Evolutionary conservation across 768 basidiomycete genomes (phyloP).

Genomic region (Lactarius quietus): DNA sequence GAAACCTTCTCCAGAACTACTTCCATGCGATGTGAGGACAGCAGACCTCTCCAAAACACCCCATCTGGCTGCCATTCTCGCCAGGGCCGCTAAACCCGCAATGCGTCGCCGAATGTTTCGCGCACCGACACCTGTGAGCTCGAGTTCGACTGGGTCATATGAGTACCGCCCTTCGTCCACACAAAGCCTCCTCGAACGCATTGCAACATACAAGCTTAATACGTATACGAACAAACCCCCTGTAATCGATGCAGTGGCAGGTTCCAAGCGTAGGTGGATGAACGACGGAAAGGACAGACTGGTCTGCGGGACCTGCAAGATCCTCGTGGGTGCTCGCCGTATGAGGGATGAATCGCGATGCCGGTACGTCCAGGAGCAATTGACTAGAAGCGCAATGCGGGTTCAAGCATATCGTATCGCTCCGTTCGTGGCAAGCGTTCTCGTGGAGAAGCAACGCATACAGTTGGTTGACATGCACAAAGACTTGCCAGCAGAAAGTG

Average conservation of each 20-base stretch:
- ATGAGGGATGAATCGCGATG: constrained; percentile 69
- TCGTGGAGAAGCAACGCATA: constrained; percentile 69
- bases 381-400: neutral
- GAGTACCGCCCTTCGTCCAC: constrained; percentile 81
- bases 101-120: constrained; percentile 44
- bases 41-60: constrained; percentile 48
- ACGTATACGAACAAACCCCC: constrained; percentile 79
- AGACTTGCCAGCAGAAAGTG: constrained; percentile 74
- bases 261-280: constrained; percentile 77
- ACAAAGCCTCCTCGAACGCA: constrained; percentile 65
- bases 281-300: constrained; percentile 81
- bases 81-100: constrained; percentile 58
- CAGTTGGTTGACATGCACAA: constrained; percentile 72
- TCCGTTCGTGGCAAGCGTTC: constrained; percentile 48
- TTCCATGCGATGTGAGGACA: constrained; percentile 29
- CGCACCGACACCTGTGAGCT: constrained; percentile 30
- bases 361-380: constrained; percentile 54
- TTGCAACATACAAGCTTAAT: constrained; percentile 72
- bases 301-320: constrained; percentile 67
- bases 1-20: constrained; percentile 18
- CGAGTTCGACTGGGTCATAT: constrained; percentile 37
- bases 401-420: constrained; percentile 3
- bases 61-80: constrained; percentile 66
- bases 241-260: constrained; percentile 72
- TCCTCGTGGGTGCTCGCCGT: constrained; percentile 72